Conservation (phyloP, 805 yeast species). For the Komagataella phaffii region DNA sequence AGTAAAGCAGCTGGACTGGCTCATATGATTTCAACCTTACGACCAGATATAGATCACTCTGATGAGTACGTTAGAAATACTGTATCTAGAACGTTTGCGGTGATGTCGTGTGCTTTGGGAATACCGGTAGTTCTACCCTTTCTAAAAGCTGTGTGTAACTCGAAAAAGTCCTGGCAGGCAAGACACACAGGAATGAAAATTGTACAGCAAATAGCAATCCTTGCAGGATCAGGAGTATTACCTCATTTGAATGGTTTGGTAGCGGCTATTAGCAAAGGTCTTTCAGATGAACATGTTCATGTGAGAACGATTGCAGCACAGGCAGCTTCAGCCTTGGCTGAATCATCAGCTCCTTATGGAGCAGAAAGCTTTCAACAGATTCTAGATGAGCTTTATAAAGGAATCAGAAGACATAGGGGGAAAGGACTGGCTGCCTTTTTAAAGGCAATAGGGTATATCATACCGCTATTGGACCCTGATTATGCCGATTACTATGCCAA, state of each 20-base stretch:
- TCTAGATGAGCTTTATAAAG: slow-evolving; percentile 71
- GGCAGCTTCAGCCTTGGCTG: slow-evolving; percentile 66
- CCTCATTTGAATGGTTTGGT: slow-evolving; percentile 63
- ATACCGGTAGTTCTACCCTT: slow-evolving; percentile 64
- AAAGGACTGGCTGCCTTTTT: slow-evolving; percentile 62
- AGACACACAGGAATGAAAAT: slow-evolving; percentile 73
- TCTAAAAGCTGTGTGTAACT: slow-evolving; percentile 62
- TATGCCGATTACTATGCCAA: slow-evolving; percentile 66
- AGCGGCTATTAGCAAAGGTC: slow-evolving; percentile 39
- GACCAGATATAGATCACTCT: slow-evolving; percentile 71
- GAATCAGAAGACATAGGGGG: slow-evolving; percentile 68
- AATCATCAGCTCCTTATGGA: slow-evolving; percentile 77
- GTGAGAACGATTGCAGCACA: slow-evolving; percentile 61
- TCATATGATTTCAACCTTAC: slow-evolving; percentile 60
- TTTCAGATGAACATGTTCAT: slow-evolving; percentile 54
- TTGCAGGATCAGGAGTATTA: slow-evolving; percentile 58
- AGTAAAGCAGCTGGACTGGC: slow-evolving; percentile 76
- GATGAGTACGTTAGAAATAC: slow-evolving; percentile 73
- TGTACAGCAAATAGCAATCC: slow-evolving; percentile 60
- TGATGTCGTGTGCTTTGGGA: slow-evolving; percentile 72
- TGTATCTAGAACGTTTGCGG: slow-evolving; percentile 72
- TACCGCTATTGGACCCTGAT: slow-evolving; percentile 81
- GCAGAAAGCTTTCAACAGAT: slow-evolving; percentile 71
- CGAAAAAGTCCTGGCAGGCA: slow-evolving; percentile 69
- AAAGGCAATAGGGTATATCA: slow-evolving; percentile 63